Evolutionary conservation across 768 basidiomycete genomes (phyloP).

Genomic region (Glaciozyma martinii): DNA sequence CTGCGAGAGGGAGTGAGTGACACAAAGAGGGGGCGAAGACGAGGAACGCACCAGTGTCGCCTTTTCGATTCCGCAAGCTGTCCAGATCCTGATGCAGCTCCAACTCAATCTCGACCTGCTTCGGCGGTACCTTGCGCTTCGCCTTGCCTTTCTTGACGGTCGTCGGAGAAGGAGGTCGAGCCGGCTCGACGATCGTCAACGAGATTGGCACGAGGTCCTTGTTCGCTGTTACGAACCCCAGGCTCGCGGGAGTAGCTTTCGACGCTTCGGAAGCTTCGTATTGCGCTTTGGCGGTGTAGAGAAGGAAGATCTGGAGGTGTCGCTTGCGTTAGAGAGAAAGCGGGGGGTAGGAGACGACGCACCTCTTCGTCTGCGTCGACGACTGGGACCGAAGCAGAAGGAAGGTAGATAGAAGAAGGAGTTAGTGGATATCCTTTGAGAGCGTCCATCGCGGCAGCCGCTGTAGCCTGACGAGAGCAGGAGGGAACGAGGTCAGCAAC

Average conservation of each 20-base stretch:
- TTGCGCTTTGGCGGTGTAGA: constrained; percentile 12
- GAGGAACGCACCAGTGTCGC: constrained; percentile 18
- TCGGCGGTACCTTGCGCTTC: neutral
- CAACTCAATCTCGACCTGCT: constrained; percentile 5
- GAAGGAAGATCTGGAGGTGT: constrained; percentile 19
- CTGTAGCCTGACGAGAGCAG: no score
- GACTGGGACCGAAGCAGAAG: neutral
- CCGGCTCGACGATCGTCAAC: neutral
- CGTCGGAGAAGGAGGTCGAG: neutral
- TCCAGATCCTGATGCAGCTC: constrained; percentile 13
- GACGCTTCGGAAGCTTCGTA: neutral
- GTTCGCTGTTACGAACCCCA: neutral
- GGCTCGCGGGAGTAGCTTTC: neutral
- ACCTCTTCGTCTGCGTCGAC: constrained; percentile 24
- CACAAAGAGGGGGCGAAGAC: no score
- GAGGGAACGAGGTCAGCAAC: no score
- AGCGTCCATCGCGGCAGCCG: no score
- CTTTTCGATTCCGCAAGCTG: constrained; percentile 8
- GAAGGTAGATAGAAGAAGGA: neutral
- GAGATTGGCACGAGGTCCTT: constrained; percentile 4
- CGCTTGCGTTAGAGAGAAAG: no score
- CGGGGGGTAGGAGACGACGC: neutral
- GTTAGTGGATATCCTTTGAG: neutral
- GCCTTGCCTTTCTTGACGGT: neutral
- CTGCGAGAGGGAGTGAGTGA: neutral